A percentile compares a stretch with the other conserved stretches of the same genome.
Evolutionary conservation across 1,284 basidiomycete genomes (phyloP).

Genomic region (Apiotrichum laibachii): DNA sequence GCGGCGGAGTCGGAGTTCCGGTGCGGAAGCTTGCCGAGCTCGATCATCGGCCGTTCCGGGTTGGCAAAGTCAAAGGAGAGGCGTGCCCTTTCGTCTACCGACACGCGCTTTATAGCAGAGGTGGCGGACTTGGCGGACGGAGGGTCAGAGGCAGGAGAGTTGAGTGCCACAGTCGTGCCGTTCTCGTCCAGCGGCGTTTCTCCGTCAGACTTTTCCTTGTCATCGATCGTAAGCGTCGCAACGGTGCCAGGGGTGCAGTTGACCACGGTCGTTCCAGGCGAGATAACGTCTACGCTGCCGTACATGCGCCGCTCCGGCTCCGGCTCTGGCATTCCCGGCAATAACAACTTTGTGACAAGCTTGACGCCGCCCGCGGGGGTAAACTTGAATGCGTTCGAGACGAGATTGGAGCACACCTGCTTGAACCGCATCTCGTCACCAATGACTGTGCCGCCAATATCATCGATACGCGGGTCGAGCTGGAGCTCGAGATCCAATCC

Average conservation of each 20-base stretch:
- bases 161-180: too few relatives aligned
- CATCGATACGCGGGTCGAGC: constrained; percentile 71
- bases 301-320: too few relatives aligned
- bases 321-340: constrained; percentile 1
- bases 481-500: constrained; percentile 66
- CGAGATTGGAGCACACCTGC: constrained; percentile 62
- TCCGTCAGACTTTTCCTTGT: too few relatives aligned
- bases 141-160: neutral
- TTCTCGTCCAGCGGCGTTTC: too few relatives aligned
- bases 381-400: constrained; percentile 59
- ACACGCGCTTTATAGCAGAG: neutral
- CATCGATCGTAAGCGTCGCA: too few relatives aligned
- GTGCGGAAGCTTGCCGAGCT: neutral
- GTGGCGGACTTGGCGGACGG: neutral
- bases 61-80: constrained; percentile 1
- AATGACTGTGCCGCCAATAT: constrained; percentile 55
- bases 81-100: neutral
- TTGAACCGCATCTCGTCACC: constrained; percentile 65
- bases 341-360: constrained; percentile 48
- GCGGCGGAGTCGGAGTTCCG: neutral
- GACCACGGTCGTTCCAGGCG: neutral
- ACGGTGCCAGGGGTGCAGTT: too few relatives aligned
- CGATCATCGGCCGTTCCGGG: neutral
- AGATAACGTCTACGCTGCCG: too few relatives aligned
- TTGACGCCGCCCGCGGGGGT: constrained; percentile 61